Evolutionary conservation across 805 yeast genomes (phyloP).

Genomic region (Kuraishia ogatae): DNA sequence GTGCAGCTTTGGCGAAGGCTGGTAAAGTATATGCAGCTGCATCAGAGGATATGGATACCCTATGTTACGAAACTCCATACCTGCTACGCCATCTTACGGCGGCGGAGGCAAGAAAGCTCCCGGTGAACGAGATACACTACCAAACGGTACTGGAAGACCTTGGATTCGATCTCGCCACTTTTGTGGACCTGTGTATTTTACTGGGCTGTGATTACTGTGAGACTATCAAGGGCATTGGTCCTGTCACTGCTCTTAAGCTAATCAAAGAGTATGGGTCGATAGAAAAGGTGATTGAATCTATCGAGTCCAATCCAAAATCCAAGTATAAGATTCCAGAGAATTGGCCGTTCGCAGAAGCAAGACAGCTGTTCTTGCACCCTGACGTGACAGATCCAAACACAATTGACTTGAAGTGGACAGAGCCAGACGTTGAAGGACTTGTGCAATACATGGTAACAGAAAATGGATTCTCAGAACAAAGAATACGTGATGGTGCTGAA

Average conservation of each 20-base stretch:
- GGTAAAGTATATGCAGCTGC: conserved; percentile 97
- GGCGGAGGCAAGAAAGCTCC: conserved; percentile 88
- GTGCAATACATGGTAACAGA: conserved; percentile 75
- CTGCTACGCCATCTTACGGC: conserved; percentile 86
- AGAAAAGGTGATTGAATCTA: conserved; percentile 65
- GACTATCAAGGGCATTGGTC: conserved; percentile 92
- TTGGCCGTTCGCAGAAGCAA: conserved; percentile 89
- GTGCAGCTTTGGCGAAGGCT: conserved; percentile 83
- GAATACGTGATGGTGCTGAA: conserved; percentile 81
- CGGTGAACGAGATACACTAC: conserved; percentile 76
- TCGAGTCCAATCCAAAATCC: conserved; percentile 45
- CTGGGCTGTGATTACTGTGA: conserved; percentile 98
- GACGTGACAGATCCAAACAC: conserved; percentile 59
- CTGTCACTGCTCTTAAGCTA: conserved; percentile 84
- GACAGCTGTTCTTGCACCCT: conserved; percentile 75
- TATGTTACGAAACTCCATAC: conserved; percentile 83
- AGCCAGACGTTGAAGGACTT: conserved; percentile 81
- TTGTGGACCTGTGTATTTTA: conserved; percentile 86
- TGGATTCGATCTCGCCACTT: conserved; percentile 62
- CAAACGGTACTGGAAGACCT: conserved; percentile 65
- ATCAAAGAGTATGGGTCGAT: conserved; percentile 78
- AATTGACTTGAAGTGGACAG: conserved; percentile 73
- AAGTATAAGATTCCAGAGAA: conserved; percentile 86
- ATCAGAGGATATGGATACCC: conserved; percentile 97
- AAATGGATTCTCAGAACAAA: conserved; percentile 89